A percentile compares a stretch with the other conserved stretches of the same genome.
phyloP scores from a whole-genome alignment of 805 yeast species.

The Isabelozyma rhagii region DNA sequence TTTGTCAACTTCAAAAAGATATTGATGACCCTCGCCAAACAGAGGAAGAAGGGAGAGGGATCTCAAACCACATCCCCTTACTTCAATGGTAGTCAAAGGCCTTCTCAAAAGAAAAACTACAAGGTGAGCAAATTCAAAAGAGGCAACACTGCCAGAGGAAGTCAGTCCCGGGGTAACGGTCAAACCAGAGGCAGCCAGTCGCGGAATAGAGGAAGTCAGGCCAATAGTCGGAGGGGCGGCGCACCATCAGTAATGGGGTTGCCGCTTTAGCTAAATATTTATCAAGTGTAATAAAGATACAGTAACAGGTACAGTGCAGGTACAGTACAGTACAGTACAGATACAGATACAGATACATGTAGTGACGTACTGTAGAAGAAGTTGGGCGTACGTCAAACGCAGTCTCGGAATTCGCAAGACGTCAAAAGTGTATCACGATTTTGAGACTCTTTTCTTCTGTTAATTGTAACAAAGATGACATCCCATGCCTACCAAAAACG shows the following conservation, averaged over 20 bases:
- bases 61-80: constrained; percentile 1
- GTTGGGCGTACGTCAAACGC: too few species aligned
- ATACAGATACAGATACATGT: too few species aligned
- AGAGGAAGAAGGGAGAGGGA: constrained; percentile 20
- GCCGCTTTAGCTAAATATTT: not conserved
- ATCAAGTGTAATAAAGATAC: not conserved
- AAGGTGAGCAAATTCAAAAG: not conserved
- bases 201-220: not conserved
- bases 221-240: not conserved
- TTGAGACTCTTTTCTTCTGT: not conserved
- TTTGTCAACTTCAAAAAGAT: constrained; percentile 39
- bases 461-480: not conserved
- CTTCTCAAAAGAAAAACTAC: not conserved
- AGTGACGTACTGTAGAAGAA: too few species aligned
- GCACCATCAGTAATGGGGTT: not conserved
- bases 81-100: not conserved
- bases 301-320: too few species aligned
- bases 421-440: too few species aligned
- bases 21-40: constrained; percentile 29
- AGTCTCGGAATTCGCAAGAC: too few species aligned
- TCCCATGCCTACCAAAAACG: constrained; percentile 27
- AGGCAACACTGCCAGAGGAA: too few species aligned
- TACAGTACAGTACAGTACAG: not conserved
- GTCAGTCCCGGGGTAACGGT: not conserved
- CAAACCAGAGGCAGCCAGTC: not conserved